Evolutionary conservation across 192 early-diverging fungal species (phyloP).

Genomic region (Coemansia sp.): DNA sequence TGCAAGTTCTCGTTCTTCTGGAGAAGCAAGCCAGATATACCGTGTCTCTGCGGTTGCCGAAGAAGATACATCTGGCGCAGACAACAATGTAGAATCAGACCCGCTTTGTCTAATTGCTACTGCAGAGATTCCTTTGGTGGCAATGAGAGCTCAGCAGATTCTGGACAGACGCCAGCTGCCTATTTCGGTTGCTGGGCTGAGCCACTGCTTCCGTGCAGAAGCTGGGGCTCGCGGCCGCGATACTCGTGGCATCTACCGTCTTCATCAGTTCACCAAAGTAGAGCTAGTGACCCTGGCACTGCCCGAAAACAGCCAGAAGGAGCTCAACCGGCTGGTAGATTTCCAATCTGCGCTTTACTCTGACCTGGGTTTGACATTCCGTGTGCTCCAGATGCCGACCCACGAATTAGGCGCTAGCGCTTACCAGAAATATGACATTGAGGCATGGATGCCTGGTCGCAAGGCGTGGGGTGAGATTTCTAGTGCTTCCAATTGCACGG

Average conservation of each 20-base stretch:
- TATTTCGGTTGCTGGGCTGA: slow-evolving; percentile 72
- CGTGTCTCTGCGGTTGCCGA: slow-evolving; percentile 58
- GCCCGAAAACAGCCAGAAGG: slow-evolving; percentile 62
- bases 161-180: slow-evolving; percentile 65
- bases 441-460: slow-evolving; percentile 96
- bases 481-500: slow-evolving; percentile 89
- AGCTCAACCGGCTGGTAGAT: slow-evolving; percentile 68
- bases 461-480: slow-evolving; percentile 71
- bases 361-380: slow-evolving; percentile 74
- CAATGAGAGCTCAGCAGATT: slow-evolving; percentile 71
- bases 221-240: slow-evolving; percentile 83
- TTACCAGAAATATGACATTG: slow-evolving; percentile 89
- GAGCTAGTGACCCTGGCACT: slow-evolving; percentile 80
- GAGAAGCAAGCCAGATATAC: slow-evolving; percentile 87
- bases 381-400: slow-evolving; percentile 89
- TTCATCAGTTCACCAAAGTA: slow-evolving; percentile 95
- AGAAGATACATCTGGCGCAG: slow-evolving; percentile 1
- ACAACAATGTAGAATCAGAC: slow-evolving; percentile 23
- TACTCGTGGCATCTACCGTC: slow-evolving; percentile 83
- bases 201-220: slow-evolving; percentile 89
- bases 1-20: not conserved
- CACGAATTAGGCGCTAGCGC: slow-evolving; percentile 90
- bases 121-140: slow-evolving; percentile 90
- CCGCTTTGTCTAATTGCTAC: slow-evolving; percentile 80
- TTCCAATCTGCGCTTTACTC: slow-evolving; percentile 76